Base-by-base conservation (phyloP, 2,329 filamentous ascomycete genomes). In the Orbilia ellipsospora region DNA sequence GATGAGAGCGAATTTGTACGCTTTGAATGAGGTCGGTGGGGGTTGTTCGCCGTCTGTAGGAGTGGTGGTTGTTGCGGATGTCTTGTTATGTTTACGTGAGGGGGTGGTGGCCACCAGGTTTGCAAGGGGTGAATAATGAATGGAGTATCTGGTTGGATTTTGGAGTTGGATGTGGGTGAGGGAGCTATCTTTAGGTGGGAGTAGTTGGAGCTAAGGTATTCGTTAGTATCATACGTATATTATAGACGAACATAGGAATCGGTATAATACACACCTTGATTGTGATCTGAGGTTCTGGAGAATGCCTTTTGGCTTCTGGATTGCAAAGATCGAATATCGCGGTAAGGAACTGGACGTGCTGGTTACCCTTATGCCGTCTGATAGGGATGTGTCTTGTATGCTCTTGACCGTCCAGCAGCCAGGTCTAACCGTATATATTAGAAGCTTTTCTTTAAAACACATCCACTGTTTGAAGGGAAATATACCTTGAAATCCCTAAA, bases 301-400 rank as follows among this genome's bases (percentile, higher is more conserved):
- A 45, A 2, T 75, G 51, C 45, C 40, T 44, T 15, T 55, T 40
- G 13, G 59, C 64, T 15, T 69, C 64, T 15, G 72, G 72, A 12
- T 75, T 75, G 54, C 72, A 75, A 1, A 77, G 20, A 44, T 77
- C 73, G 20, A 70, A 77, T 36, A 72, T 18, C n/a, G 60, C 56
- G 2, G 73, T 77, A 4, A 77, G 42, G 1, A 77, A 16, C 45
- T 77, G 73, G 8, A 77, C 52, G 16, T 72, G 73, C 54, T 72
- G 72, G 51, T 57, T 62, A 8, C 66, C 73, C 18, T 77, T 77
- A 56, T 62, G 48, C 1, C 51, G 45, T 20, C 66, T 61, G 16
- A 72, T 77, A 5, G 73, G 65, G 6, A 77, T 62, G 12, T 60
- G 16, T 12, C 54, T 28, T 2, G 56, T 72, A 23, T 72, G 73